These are phyloP conservation scores for Haplosporangium gracile DNA, from an alignment of 192 early-diverging fungal species.

Conservation along the genomic window DNA sequence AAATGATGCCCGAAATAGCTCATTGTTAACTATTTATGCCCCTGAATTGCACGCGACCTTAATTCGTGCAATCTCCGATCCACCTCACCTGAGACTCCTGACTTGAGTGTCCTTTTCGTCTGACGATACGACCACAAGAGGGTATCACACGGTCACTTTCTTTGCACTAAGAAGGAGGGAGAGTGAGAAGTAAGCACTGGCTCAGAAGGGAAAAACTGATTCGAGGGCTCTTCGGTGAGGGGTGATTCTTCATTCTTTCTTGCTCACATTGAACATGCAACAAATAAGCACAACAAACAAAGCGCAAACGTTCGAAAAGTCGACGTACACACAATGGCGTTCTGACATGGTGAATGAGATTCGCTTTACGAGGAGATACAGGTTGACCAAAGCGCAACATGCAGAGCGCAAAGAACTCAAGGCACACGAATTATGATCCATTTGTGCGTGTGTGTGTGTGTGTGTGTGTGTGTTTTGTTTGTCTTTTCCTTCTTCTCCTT, in stretches of 20 bases:
- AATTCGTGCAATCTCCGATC: background rate
- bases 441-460: no score
- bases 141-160: background rate
- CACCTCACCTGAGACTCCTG: background rate
- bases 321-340: background rate
- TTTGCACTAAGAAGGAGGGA: background rate
- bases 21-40: background rate
- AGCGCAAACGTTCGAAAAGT: background rate
- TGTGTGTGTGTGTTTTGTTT: no score
- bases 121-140: background rate
- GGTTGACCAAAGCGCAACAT: background rate
- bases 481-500: background rate
- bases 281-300: background rate
- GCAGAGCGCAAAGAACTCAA: background rate
- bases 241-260: background rate
- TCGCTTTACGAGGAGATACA: background rate
- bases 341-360: background rate
- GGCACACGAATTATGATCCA: background rate
- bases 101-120: background rate
- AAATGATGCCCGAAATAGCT: background rate
- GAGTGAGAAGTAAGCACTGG: no score
- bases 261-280: background rate
- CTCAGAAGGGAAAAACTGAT: background rate
- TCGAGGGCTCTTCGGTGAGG: background rate
- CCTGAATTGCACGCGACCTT: slow-evolving; percentile 2